Conservation (phyloP, 192 early-diverging fungal genomes). For the Coemansia sp. region DNA sequence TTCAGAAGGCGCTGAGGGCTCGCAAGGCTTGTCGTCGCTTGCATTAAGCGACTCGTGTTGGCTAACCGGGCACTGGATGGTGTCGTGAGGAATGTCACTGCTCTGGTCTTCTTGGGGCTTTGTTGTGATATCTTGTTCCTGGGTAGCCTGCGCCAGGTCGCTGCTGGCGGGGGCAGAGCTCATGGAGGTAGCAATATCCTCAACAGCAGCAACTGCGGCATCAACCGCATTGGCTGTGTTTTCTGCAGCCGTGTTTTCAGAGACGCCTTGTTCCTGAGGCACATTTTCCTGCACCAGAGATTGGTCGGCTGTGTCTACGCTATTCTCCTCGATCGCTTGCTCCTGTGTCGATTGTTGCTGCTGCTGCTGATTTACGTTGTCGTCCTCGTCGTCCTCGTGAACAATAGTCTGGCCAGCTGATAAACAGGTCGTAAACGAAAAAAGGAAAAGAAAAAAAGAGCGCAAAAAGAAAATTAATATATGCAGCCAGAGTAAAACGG, state of each 20-base stretch:
- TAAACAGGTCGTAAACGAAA: background rate
- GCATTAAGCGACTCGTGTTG: background rate
- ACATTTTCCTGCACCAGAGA: background rate
- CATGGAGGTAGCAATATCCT: conserved; percentile 16
- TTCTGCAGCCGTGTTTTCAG: background rate
- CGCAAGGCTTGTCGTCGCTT: background rate
- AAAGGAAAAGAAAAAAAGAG: conserved; percentile 7
- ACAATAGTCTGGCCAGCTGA: conserved; percentile 53
- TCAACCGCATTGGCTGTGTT: conserved; percentile 8
- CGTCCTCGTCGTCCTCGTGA: conserved; percentile 45
- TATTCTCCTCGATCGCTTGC: conserved; percentile 1
- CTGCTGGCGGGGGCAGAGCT: background rate
- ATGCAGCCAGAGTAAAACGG: conserved; percentile 18
- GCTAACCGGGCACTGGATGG: background rate
- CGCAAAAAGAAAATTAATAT: conserved; percentile 26
- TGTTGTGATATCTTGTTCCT: background rate
- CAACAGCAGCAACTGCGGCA: conserved; percentile 32
- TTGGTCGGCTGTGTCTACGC: background rate
- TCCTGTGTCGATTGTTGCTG: background rate
- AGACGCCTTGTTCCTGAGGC: background rate
- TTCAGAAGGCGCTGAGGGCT: background rate
- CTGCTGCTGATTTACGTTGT: conserved; percentile 7
- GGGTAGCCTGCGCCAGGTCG: background rate
- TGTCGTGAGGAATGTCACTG: background rate
- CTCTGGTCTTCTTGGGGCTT: background rate